phyloP scores from a whole-genome alignment of 352 stramenopile species.

The Pythium rishiriense region DNA sequence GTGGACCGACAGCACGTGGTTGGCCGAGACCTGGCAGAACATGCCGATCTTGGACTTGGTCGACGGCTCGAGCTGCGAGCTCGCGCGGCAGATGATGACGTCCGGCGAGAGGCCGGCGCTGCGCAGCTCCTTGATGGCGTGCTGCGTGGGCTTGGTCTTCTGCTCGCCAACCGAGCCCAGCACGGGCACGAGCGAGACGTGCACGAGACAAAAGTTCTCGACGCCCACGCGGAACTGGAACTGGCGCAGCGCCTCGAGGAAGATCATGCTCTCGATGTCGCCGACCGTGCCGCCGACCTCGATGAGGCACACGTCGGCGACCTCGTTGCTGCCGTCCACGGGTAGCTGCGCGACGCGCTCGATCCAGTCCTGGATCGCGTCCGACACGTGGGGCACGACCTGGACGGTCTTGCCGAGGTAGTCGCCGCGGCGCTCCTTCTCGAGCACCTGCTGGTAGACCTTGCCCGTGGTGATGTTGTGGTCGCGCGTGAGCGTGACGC shows the following conservation, averaged over 20 bases:
- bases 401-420: slow-evolving; percentile 99
- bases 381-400: slow-evolving; percentile 96
- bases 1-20: slow-evolving; percentile 97
- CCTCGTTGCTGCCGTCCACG: slow-evolving; percentile 84
- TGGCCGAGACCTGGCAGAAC: slow-evolving; percentile 97
- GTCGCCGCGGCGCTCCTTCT: slow-evolving; percentile 95
- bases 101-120: slow-evolving; percentile 95
- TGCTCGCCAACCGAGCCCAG: slow-evolving; percentile 98
- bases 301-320: slow-evolving; percentile 98
- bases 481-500: slow-evolving; percentile 94
- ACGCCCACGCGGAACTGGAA: slow-evolving; percentile 98
- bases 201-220: slow-evolving; percentile 99
- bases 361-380: slow-evolving; percentile 97
- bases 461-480: slow-evolving; percentile 99
- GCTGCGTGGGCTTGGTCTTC: slow-evolving; percentile 99
- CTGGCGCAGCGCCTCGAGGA: slow-evolving; percentile 99
- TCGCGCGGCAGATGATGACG: slow-evolving; percentile 97
- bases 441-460: slow-evolving; percentile 96
- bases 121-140: slow-evolving; percentile 98
- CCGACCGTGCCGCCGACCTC: slow-evolving; percentile 99
- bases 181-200: slow-evolving; percentile 98
- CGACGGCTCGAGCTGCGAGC: slow-evolving; percentile 89
- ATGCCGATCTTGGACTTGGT: slow-evolving; percentile 97
- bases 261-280: slow-evolving; percentile 99
- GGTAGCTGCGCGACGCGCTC: slow-evolving; percentile 95